These are phyloP conservation scores for Lepidium campestre DNA, from an alignment of 441 rosid species.

Conservation along the genomic window DNA sequence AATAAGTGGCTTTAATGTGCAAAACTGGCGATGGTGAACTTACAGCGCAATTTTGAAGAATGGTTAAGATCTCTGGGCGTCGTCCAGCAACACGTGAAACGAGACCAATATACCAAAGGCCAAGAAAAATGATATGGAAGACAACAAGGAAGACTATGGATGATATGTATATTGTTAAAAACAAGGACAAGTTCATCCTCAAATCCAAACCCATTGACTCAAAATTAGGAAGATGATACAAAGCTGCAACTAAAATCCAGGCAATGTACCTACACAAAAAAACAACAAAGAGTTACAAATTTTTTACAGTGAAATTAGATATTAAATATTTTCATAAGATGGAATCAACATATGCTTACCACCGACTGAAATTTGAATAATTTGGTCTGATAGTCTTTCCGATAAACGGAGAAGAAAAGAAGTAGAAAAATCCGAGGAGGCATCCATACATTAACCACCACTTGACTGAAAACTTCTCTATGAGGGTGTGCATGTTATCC, in stretches of 20 bases:
- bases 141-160: constrained; percentile 90
- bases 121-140: constrained; percentile 85
- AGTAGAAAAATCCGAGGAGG: constrained; percentile 93
- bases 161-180: constrained; percentile 78
- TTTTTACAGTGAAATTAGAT: background rate
- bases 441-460: constrained; percentile 99
- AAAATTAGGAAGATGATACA: constrained; percentile 98
- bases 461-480: constrained; percentile 80
- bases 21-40: constrained; percentile 27
- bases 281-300: background rate
- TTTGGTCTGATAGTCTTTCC: constrained; percentile 92
- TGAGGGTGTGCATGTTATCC: constrained; percentile 89
- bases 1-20: constrained; percentile 10
- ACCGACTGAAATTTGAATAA: constrained; percentile 91
- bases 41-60: constrained; percentile 93
- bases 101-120: constrained; percentile 89
- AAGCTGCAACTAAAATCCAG: constrained; percentile 97
- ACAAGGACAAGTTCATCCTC: constrained; percentile 98
- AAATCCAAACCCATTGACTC: constrained; percentile 98
- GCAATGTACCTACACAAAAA: constrained; percentile 72
- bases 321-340: background rate
- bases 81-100: constrained; percentile 96
- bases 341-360: constrained; percentile 44
- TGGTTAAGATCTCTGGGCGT: constrained; percentile 88
- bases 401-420: constrained; percentile 94